Evolutionary conservation across 352 stramenopile species (phyloP), one percentile per base, ranked within the genome.

Genomic region (Globisporangium spiculum): DNA sequence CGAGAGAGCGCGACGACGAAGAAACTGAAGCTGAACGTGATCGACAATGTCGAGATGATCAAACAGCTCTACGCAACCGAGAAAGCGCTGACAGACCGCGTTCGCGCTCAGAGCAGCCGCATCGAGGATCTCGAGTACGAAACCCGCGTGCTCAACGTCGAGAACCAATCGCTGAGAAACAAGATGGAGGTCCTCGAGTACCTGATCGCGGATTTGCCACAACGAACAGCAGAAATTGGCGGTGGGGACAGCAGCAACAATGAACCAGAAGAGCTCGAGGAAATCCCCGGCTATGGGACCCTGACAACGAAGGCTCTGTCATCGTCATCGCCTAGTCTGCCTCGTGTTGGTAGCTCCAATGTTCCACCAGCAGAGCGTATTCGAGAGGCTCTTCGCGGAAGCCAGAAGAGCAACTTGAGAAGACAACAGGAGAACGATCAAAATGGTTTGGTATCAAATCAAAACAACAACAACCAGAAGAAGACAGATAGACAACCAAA

Each of bases 101-200:
- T 82, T 1, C 24, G 56, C 4, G 56, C 24, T 20, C 71, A 81
- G 24, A 61, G 72, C 54, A 41, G 10, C 2, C 63, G 59, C n/a
- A 76, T 84, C 5, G 71, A 62, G 8, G 65, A 72, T 4, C 26
- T 84, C 27, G 41, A 73, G 36, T 69, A 77, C 58, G 78, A 88
- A 30, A 76, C 71, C 1, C 80, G 75, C 1, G 75, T 82, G 20
- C 63, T 88, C 7, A 80, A 79, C 24, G 70, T 88, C 6, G 80
- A 86, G 56, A 88, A 88, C 72, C 80, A 85, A 69, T 78, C 70
- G 7, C 62, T 88, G 16, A 78, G 80, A 0, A 78, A 88, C 63
- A 84, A 85, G 59, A 74, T 88, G 50, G 80, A 88, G 62, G 75
- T 88, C 24, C 70, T 88, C 20, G 80, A 88, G 70, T 88, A 88